Conservation (phyloP, 2,329 filamentous ascomycete genomes). For the Nemania serpens region DNA sequence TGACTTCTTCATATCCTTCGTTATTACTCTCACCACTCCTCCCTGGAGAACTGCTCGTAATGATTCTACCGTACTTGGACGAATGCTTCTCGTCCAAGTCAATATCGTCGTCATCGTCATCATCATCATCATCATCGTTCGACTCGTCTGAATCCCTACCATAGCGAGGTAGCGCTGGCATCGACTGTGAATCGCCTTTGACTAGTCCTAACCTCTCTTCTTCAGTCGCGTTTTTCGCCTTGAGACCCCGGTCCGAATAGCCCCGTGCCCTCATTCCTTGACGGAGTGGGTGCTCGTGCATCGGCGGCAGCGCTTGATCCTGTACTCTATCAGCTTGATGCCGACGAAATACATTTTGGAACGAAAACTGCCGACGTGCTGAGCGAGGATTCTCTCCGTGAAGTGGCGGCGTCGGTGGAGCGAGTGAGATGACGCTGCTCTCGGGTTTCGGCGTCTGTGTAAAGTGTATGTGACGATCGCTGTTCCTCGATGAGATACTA, state of each 20-base stretch:
- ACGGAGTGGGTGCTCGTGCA: slow-evolving; percentile 40
- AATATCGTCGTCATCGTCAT: slow-evolving; percentile 39
- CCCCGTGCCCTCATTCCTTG: slow-evolving; percentile 46
- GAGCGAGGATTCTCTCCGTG: slow-evolving; percentile 49
- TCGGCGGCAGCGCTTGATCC: slow-evolving; percentile 37
- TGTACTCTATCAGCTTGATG: slow-evolving; percentile 47
- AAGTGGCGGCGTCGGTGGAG: slow-evolving; percentile 65
- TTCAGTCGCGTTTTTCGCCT: slow-evolving; percentile 66
- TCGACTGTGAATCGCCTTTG: slow-evolving; percentile 64
- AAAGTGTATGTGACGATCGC: slow-evolving; percentile 54
- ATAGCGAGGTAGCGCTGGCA: slow-evolving; percentile 44
- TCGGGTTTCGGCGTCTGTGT: slow-evolving; percentile 47
- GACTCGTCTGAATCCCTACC: slow-evolving; percentile 30
- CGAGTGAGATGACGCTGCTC: slow-evolving; percentile 49
- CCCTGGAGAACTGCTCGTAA: slow-evolving; percentile 46
- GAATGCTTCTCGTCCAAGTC: slow-evolving; percentile 40
- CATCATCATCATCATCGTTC: slow-evolving; percentile 40
- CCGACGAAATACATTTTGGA: slow-evolving; percentile 80
- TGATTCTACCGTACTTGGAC: slow-evolving; percentile 48
- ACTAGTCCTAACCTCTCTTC: slow-evolving; percentile 84
- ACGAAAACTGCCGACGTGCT: slow-evolving; percentile 83
- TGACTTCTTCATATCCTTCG: slow-evolving; percentile 33
- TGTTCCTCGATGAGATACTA: slow-evolving; percentile 48
- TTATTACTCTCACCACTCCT: slow-evolving; percentile 38
- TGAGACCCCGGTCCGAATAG: slow-evolving; percentile 46